Evolutionary conservation across 192 early-diverging fungal genomes (phyloP), one percentile per base, ranked within the genome.

Genomic region (Podila clonocystis): DNA sequence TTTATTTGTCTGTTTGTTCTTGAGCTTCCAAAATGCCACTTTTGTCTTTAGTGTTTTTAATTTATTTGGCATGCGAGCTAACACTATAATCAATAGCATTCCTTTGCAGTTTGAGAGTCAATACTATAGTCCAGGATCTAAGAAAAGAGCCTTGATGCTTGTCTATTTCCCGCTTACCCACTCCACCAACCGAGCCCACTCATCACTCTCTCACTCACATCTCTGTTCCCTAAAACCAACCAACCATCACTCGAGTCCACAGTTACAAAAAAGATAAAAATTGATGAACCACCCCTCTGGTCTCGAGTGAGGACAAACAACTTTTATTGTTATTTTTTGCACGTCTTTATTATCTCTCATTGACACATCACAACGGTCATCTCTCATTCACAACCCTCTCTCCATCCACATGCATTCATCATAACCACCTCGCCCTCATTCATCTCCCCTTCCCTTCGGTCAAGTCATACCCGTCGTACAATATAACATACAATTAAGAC

Each of bases 341-440:
- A 9, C 58, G 24, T 59, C 57, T 45, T 33, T 60, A 15, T 45
- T 45, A 15, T 55, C 52, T 55, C 24, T 22, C 52, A 24, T 36
- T 9, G 7, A 36, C 9, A 36, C 34, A 9, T 36, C 52, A n/a
- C 24, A 55, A 24, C 24, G 20, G n/a, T 22, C 22, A 9, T 3
- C n/a, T 24, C 52, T 24, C 24, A 55, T 55, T 24, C 52, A 24
- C 24, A 9, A 12, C 4, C 5, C 6, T 26, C 22, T 24, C 52
- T 12, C 24, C 52, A n/a, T 55, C 52, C 52, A 55, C 52, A 55
- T 55, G 52, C 52, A 55, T 55, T 55, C 52, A n/a, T 55, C 52
- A 55, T 55, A 55, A 55, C 52, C 20, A 55, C 52, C 24, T 22
- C 52, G 9, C 52, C n/a, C 34, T 62, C 49, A 24, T 38, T 68